phyloP scores from a whole-genome alignment of 768 basidiomycete species.

The Lanmaoa rubissima region DNA sequence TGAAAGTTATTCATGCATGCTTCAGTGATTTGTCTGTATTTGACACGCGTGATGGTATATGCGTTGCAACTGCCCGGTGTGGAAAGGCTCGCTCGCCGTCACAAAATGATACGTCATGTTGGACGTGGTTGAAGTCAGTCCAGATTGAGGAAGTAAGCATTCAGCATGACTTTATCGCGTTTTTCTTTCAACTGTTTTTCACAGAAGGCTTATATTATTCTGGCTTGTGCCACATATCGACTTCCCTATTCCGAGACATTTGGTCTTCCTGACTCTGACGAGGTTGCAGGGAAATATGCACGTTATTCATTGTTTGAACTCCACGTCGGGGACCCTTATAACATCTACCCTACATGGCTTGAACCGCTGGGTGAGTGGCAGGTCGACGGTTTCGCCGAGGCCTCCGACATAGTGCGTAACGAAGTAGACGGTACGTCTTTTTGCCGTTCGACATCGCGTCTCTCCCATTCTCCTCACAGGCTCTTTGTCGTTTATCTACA shows the following conservation, averaged over 20 bases:
- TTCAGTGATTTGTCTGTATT: conserved; percentile 54
- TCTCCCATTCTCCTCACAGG: conserved; percentile 19
- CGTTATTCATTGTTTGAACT: conserved; percentile 27
- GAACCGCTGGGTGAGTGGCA: conserved; percentile 54
- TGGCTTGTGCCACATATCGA: conserved; percentile 44
- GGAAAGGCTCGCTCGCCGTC: neutral
- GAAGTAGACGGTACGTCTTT: conserved; percentile 46
- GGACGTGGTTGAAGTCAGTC: conserved; percentile 23
- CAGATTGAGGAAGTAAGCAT: conserved; percentile 20
- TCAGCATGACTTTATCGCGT: neutral
- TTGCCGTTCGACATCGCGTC: neutral
- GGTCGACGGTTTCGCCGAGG: conserved; percentile 46
- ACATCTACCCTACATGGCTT: conserved; percentile 31
- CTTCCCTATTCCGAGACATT: conserved; percentile 21
- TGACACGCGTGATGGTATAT: conserved; percentile 50
- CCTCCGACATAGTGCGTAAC: conserved; percentile 43
- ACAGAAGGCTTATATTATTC: conserved; percentile 33
- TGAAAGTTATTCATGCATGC: conserved; percentile 2
- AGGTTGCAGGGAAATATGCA: conserved; percentile 4
- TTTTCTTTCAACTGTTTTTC: neutral
- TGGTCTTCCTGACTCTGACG: conserved; percentile 19
- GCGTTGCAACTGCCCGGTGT: conserved; percentile 27
- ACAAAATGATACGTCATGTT: conserved; percentile 14
- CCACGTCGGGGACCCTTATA: conserved; percentile 20
- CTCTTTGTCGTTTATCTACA: conserved; percentile 33